These are phyloP conservation scores for Apiotrichum laibachii DNA, from an alignment of 1,284 basidiomycete genomes.

Conservation along the genomic window DNA sequence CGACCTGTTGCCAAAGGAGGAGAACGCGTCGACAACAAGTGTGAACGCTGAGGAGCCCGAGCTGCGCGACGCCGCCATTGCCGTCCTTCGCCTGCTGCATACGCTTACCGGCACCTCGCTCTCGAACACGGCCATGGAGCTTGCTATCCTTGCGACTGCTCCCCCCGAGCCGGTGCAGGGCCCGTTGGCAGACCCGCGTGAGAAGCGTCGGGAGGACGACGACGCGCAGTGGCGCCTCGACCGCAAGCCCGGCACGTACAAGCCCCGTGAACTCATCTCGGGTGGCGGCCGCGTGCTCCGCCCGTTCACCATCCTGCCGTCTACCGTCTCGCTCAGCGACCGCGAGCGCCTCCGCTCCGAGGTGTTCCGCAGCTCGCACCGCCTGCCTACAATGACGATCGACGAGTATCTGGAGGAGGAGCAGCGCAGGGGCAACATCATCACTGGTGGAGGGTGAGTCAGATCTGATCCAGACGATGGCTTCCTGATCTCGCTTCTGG, in stretches of 20 bases:
- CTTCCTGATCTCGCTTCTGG: background rate
- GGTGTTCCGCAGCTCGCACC: conserved; percentile 83
- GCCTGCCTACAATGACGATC: conserved; percentile 91
- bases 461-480: background rate
- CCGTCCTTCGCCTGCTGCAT: conserved; percentile 71
- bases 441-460: conserved; percentile 80
- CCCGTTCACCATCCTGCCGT: conserved; percentile 88
- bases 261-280: conserved; percentile 63
- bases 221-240: conserved; percentile 78
- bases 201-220: conserved; percentile 35
- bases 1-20: conserved; percentile 27
- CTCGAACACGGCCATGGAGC: conserved; percentile 68
- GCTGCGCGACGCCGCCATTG: conserved; percentile 64
- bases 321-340: conserved; percentile 56
- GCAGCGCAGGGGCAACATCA: conserved; percentile 75
- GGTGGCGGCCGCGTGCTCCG: conserved; percentile 72
- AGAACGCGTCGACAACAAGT: conserved; percentile 32
- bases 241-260: conserved; percentile 44
- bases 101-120: conserved; percentile 68
- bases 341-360: conserved; percentile 69
- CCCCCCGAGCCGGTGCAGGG: conserved; percentile 16
- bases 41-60: conserved; percentile 58
- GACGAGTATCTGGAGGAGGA: conserved; percentile 94
- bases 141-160: conserved; percentile 56
- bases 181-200: conserved; percentile 52